Conservation (phyloP, 495 filamentous ascomycete genomes). For the Apodospora peruviana region DNA sequence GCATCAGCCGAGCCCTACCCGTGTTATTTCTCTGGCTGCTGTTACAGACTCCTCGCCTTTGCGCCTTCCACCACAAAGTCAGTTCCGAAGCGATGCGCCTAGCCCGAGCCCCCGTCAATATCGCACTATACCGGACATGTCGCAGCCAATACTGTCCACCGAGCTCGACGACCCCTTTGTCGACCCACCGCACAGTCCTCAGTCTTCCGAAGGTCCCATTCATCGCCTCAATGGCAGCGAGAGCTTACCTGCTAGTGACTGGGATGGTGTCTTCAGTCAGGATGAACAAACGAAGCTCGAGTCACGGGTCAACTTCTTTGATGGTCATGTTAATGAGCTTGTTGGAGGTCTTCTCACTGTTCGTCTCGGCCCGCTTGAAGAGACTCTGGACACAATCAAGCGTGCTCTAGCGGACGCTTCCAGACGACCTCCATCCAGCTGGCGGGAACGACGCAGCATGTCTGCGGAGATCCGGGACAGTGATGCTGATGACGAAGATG, state of each 20-base stretch:
- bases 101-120: slow-evolving; percentile 69
- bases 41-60: slow-evolving; percentile 46
- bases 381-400: slow-evolving; percentile 68
- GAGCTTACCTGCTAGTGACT: slow-evolving; percentile 73
- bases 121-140: slow-evolving; percentile 28
- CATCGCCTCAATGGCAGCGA: slow-evolving; percentile 60
- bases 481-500: slow-evolving; percentile 94
- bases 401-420: slow-evolving; percentile 50
- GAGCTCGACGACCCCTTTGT: slow-evolving; percentile 46
- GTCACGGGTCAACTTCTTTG: slow-evolving; percentile 71
- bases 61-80: slow-evolving; percentile 48
- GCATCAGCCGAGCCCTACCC: slow-evolving; percentile 36
- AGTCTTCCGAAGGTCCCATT: slow-evolving; percentile 48
- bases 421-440: slow-evolving; percentile 36
- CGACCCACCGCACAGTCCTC: slow-evolving; percentile 33
- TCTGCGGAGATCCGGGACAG: slow-evolving; percentile 67
- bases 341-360: slow-evolving; percentile 73
- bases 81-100: slow-evolving; percentile 63
- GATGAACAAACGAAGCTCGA: slow-evolving; percentile 76
- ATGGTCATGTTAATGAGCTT: slow-evolving; percentile 78
- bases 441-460: slow-evolving; percentile 48
- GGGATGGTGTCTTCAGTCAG: slow-evolving; percentile 81
- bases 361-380: slow-evolving; percentile 72
- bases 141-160: slow-evolving; percentile 28
- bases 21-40: slow-evolving; percentile 27